These are phyloP conservation scores for Cryptococcus jaspeensis DNA, from an alignment of 1,284 basidiomycete species.

Conservation along the genomic window DNA sequence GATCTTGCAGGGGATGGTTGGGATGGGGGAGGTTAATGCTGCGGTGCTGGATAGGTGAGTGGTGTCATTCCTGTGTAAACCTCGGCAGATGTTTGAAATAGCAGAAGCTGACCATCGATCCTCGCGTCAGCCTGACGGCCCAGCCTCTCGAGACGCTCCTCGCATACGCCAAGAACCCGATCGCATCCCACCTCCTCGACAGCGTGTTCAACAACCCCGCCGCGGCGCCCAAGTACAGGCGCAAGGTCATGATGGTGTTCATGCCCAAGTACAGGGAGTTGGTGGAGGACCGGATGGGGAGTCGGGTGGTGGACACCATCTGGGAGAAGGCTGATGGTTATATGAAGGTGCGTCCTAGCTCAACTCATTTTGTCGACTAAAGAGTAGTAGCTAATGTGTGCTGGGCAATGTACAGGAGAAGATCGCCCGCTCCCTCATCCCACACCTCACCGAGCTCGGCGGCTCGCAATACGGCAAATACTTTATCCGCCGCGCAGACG, in stretches of 20 bases:
- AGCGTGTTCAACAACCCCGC: conserved; percentile 67
- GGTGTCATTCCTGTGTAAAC: not conserved
- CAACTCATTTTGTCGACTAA: not conserved
- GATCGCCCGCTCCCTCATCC: conserved; percentile 73
- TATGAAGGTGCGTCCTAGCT: conserved; percentile 63
- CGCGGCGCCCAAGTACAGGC: conserved; percentile 65
- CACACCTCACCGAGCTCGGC: conserved; percentile 67
- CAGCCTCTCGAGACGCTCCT: conserved; percentile 64
- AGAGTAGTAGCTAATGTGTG: not conserved
- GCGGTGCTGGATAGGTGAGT: conserved; percentile 66
- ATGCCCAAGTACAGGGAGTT: conserved; percentile 73
- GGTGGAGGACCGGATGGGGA: conserved; percentile 83
- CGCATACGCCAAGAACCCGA: conserved; percentile 66
- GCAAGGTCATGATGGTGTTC: conserved; percentile 69
- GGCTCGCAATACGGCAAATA: conserved; percentile 81
- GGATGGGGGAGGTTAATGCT: conserved; percentile 65
- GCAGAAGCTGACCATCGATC: not conserved
- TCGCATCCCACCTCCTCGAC: conserved; percentile 79
- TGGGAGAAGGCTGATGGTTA: conserved; percentile 86
- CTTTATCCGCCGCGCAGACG: conserved; percentile 73
- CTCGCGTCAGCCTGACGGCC: conserved; percentile 58
- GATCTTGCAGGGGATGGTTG: conserved; percentile 75
- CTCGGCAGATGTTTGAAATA: not conserved
- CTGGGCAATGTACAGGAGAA: conserved; percentile 65
- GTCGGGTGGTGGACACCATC: conserved; percentile 78